These are phyloP conservation scores for Cladophialophora exuberans DNA, from an alignment of 2,329 filamentous ascomycete species.

Conservation along the genomic window DNA sequence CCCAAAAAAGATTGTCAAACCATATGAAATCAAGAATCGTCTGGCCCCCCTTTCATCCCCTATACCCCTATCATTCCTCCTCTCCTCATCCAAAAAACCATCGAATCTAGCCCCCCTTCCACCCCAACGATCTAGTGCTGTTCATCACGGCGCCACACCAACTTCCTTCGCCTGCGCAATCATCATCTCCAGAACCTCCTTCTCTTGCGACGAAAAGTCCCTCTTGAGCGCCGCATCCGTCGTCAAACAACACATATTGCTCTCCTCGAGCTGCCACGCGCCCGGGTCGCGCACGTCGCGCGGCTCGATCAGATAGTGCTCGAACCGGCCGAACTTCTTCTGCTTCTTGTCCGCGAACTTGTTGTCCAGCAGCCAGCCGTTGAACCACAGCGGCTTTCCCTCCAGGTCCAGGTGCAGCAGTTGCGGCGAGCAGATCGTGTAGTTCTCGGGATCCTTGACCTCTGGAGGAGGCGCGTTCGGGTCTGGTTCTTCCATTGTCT, in stretches of 20 bases:
- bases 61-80: too few relatives aligned
- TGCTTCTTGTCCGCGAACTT: conserved; percentile 46
- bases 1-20: too few relatives aligned
- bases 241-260: conserved; percentile 34
- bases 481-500: conserved; percentile 4
- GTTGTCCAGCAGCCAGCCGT: conserved; percentile 48
- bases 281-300: conserved; percentile 30
- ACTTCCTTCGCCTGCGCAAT: conserved; percentile 30
- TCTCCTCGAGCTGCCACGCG: conserved; percentile 33
- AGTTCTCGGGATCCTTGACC: conserved; percentile 27
- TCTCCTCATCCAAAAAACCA: too few relatives aligned
- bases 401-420: conserved; percentile 49
- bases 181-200: conserved; percentile 30
- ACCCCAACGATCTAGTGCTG: too few relatives aligned
- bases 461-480: not conserved
- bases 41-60: too few relatives aligned
- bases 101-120: too few relatives aligned
- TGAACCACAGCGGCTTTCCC: conserved; percentile 52
- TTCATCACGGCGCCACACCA: conserved; percentile 25
- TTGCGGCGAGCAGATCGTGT: conserved; percentile 50
- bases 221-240: conserved; percentile 29
- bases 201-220: conserved; percentile 30
- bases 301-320: conserved; percentile 35
- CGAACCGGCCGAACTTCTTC: conserved; percentile 42
- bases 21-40: too few relatives aligned